phyloP scores from a whole-genome alignment of 768 basidiomycete species.

The Mycena crocata region DNA sequence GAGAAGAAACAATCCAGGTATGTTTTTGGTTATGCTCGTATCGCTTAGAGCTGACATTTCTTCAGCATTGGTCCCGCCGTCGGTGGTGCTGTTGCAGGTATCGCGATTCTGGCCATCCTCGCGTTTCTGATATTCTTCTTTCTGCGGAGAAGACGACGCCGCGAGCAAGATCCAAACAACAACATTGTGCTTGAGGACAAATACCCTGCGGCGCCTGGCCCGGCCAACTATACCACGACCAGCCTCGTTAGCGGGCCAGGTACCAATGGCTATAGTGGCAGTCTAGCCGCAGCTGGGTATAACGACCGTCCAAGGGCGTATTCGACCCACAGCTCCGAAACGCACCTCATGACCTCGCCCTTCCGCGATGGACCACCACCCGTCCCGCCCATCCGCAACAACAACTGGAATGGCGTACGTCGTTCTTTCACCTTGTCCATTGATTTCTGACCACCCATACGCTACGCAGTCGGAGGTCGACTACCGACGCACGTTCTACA shows the following conservation, averaged over 20 bases:
- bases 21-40: not conserved
- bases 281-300: too few species aligned
- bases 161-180: slow-evolving; percentile 4
- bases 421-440: not conserved
- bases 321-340: not conserved
- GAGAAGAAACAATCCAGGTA: slow-evolving; percentile 7
- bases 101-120: slow-evolving; percentile 14
- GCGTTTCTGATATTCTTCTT: slow-evolving; percentile 7
- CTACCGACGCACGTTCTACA: slow-evolving; percentile 3
- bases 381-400: slow-evolving; percentile 5
- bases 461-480: not conserved
- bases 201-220: not conserved
- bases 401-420: slow-evolving; percentile 8
- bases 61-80: slow-evolving; percentile 22
- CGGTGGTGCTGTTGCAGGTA: slow-evolving; percentile 25
- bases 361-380: not conserved
- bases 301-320: too few species aligned
- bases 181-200: slow-evolving; percentile 14
- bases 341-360: not conserved
- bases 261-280: not conserved
- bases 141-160: slow-evolving; percentile 16
- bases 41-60: not conserved
- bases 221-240: slow-evolving; percentile 5
- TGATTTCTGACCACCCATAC: not conserved
- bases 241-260: not conserved